Percentiles rank a stretch among this genome's conserved stretches.
phyloP scores from a whole-genome alignment of 495 filamentous ascomycete genomes.

The Trichoderma asperelloides region DNA sequence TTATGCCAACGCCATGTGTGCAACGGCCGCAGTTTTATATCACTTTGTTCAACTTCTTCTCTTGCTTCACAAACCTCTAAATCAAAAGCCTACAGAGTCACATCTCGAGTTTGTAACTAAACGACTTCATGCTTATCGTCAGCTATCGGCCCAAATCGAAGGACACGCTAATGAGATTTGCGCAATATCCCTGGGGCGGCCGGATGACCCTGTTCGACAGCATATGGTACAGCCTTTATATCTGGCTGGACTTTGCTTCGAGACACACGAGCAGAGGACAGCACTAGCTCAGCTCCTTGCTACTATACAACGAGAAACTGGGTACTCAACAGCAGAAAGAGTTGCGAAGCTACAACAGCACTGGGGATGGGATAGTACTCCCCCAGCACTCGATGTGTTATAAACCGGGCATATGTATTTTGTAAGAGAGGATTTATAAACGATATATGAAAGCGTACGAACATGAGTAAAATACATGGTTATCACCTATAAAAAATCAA shows the following conservation, averaged over 20 bases:
- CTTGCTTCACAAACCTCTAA: not conserved
- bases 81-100: not conserved
- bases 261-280: not conserved
- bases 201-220: not conserved
- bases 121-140: conserved; percentile 1
- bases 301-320: not conserved
- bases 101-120: not conserved
- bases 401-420: not conserved
- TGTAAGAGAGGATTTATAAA: not conserved
- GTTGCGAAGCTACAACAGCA: conserved; percentile 2
- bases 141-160: not conserved
- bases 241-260: not conserved
- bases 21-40: not conserved
- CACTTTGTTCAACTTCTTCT: not conserved
- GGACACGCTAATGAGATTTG: not conserved
- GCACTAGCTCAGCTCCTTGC: not conserved
- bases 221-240: conserved; percentile 1
- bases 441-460: not conserved
- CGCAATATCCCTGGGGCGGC: not conserved
- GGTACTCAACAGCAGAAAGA: not conserved
- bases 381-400: not conserved
- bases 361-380: not conserved
- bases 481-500: not conserved
- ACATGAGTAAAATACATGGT: not conserved
- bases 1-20: conserved; percentile 6